Evolutionary conservation across 1,284 basidiomycete species (phyloP), one percentile per base, ranked within the genome.

Genomic region (Coniferiporia sulphurascens): DNA sequence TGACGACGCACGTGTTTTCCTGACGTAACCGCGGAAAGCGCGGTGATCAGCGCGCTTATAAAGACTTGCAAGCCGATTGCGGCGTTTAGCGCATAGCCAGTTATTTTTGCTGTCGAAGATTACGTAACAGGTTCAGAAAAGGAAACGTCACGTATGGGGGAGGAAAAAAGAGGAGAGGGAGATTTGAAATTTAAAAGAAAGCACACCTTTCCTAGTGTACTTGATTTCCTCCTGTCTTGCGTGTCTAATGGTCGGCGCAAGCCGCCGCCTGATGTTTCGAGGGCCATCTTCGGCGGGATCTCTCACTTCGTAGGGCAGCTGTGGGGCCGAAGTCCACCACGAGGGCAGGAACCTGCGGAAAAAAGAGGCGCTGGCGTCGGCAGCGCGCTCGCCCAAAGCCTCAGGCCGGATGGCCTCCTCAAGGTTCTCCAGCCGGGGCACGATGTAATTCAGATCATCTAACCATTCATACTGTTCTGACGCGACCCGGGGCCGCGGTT

Each of bases 31-130:
- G 84, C 85, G 1, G 85, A 80, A 6, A 89, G 65, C 0, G 79
- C 86, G 0, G 87, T 89, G 9, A 85, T 88, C 48, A 89, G 72
- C 12, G 87, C 81, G 1, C 86, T 87, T 13, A 89, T 71, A 0
- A 86, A 55, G 6, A 89, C 82, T 62, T 78, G 86, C 19, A 84
- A 48, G 43, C 76, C 80, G 46, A 82, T 80, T 1, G 80, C 80
- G 12, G 72, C 61, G 65, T 88, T 89, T 35, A 88, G 73, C 4
- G 76, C 68, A 60, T 74, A 79, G 3, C 78, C 78, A 0, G 79
- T 80, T 59, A 74, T 66, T 55, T 69, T 71, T 6, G 84, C 85
- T 80, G 58, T 6, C 17, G n/a, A 38, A 50, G 1, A 27, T 27
- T 27, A 27, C 27, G 27, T 27, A 27, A 27, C 5, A 27, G 2